Evolutionary conservation across 371 early-diverging fungal species (phyloP).

Genomic region (Ordospora colligata): DNA sequence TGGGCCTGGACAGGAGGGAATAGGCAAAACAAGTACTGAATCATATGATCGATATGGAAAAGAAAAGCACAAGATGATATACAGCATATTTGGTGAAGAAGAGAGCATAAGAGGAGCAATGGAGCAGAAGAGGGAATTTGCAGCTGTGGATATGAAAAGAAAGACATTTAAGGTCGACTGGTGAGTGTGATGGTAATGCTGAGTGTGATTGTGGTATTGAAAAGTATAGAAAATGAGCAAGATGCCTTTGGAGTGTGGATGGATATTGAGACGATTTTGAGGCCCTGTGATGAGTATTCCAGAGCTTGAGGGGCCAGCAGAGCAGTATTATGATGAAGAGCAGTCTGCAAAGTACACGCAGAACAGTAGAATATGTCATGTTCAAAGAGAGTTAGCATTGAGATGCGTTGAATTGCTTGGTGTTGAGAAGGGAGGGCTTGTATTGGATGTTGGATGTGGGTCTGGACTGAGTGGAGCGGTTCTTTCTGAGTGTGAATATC

Average conservation of each 20-base stretch:
- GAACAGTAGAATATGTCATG: slow-evolving; percentile 53
- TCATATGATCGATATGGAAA: neutral
- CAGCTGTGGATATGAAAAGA: neutral
- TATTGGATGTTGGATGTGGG: slow-evolving; percentile 94
- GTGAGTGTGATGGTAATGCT: neutral
- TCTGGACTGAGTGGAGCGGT: slow-evolving; percentile 85
- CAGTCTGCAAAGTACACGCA: slow-evolving; percentile 52
- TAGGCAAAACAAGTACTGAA: neutral
- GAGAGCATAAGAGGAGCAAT: neutral
- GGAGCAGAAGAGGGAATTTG: slow-evolving; percentile 13
- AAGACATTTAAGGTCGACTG: slow-evolving; percentile 27
- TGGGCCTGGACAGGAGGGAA: slow-evolving; percentile 46
- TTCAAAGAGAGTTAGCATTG: slow-evolving; percentile 55
- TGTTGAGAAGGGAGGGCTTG: slow-evolving; percentile 40
- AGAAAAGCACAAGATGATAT: neutral
- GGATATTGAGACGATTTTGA: too few relatives aligned
- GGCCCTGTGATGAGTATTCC: slow-evolving; percentile 35
- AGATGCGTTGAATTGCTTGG: slow-evolving; percentile 57
- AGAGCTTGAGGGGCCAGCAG: slow-evolving; percentile 46
- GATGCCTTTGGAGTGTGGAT: neutral
- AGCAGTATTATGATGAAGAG: slow-evolving; percentile 56
- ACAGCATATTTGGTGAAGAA: neutral
- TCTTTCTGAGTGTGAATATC: slow-evolving; percentile 76
- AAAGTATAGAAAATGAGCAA: neutral
- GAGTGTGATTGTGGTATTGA: neutral